Evolutionary conservation across 495 filamentous ascomycete genomes (phyloP).

Genomic region (Aspergillus kassunensis): DNA sequence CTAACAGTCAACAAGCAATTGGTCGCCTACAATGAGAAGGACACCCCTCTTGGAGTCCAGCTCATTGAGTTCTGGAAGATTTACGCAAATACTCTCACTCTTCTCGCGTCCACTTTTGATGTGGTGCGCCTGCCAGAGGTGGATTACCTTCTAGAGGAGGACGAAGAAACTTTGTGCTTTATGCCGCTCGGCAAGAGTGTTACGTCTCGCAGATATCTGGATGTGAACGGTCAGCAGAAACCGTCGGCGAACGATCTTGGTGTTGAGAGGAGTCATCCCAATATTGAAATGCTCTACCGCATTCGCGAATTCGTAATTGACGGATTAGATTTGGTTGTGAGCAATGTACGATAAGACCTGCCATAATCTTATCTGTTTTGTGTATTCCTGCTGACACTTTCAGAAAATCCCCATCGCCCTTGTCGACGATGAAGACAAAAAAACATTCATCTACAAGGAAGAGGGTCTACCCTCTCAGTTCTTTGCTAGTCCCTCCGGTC

Average conservation of each 20-base stretch:
- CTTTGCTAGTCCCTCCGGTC: slow-evolving; percentile 40
- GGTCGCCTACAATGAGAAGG: slow-evolving; percentile 50
- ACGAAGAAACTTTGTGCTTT: slow-evolving; percentile 73
- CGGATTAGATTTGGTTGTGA: slow-evolving; percentile 54
- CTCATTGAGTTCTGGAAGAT: slow-evolving; percentile 68
- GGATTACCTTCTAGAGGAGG: slow-evolving; percentile 72
- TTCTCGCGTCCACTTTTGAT: slow-evolving; percentile 58
- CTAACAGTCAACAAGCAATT: slow-evolving; percentile 47
- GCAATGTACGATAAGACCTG: slow-evolving; percentile 38
- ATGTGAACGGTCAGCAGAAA: slow-evolving; percentile 42
- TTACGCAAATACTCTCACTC: slow-evolving; percentile 63
- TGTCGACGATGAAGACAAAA: slow-evolving; percentile 44
- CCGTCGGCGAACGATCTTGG: slow-evolving; percentile 52
- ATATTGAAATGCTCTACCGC: slow-evolving; percentile 68
- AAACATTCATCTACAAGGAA: slow-evolving; percentile 54
- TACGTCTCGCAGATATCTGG: slow-evolving; percentile 48
- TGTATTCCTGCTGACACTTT: neutral
- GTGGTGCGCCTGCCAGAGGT: slow-evolving; percentile 51
- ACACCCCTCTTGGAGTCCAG: slow-evolving; percentile 54
- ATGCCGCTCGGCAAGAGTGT: slow-evolving; percentile 55
- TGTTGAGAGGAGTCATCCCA: slow-evolving; percentile 56
- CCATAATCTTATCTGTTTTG: neutral
- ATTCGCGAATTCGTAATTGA: slow-evolving; percentile 65
- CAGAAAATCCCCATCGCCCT: slow-evolving; percentile 45
- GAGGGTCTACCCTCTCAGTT: slow-evolving; percentile 50